Evolutionary conservation across 1,139 yeast species (phyloP), one percentile per base, ranked within the genome.

Genomic region (Trichomonascaceae sp.): DNA sequence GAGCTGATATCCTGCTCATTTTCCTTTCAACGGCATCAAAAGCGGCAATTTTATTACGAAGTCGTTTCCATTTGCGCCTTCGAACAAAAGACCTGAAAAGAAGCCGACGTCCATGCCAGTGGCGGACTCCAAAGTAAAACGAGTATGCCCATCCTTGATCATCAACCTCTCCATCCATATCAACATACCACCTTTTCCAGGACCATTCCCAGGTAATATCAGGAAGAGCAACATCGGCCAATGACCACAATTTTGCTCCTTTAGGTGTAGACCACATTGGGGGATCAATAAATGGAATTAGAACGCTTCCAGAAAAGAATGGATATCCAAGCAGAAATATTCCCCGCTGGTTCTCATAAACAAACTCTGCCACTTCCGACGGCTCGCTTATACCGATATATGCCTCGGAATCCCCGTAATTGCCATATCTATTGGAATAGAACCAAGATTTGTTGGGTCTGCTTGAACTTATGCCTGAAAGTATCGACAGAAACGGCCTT

Each of bases 111-210:
- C 74, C 76, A 51, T 72, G 71, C 78, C 78, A 74, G 17, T 58
- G 60, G 24, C 54, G 47, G 1, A 70, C 61, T 15, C 68, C 60
- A 59, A 75, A 74, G 18, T 66, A 54, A 63, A 72, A 63, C 38
- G 85, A 76, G 63, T 86, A 86, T 22, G 80, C 68, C 93, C 95
- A 86, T 1, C 95, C 95, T 59, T 83, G 85, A 59, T 84, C 89
- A 65, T 86, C 95, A 15, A 84, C 82, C 61, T 85, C 90, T 48
- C 77, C 75, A 38, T 79, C 70, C 95, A 85, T 85, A 59, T 84
- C 75, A 10, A 84, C 81, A 62, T 83, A 83, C 95, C 93, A 86
- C 32, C 74, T 68, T 41, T 75, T 74, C 95, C 95, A 86, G 24
- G 71, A 66, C 95, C 95, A 86, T 55, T 69, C 68, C 95, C 93